phyloP scores from a whole-genome alignment of 2,329 filamentous ascomycete species.

The Aspergillus quadricinctus region DNA sequence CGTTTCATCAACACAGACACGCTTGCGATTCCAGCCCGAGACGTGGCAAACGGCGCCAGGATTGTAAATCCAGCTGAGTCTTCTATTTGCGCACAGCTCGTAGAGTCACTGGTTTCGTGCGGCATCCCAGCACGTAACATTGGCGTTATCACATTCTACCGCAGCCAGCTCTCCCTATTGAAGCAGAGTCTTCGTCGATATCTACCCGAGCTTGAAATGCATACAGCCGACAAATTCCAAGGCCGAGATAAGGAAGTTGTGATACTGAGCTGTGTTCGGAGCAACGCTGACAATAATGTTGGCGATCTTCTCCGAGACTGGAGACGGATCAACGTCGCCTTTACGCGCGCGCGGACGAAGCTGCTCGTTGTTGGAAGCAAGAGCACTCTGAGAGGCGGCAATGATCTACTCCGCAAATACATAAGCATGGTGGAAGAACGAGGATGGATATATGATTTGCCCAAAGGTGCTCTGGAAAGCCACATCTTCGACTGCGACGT shows the following conservation, averaged over 20 bases:
- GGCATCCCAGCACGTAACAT: constrained; percentile 74
- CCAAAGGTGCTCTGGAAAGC: constrained; percentile 56
- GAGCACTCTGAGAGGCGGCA: constrained; percentile 62
- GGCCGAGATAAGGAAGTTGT: constrained; percentile 93
- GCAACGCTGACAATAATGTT: constrained; percentile 76
- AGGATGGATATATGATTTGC: constrained; percentile 76
- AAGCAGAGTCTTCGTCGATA: constrained; percentile 64
- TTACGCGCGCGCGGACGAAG: constrained; percentile 90
- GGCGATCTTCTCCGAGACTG: constrained; percentile 89
- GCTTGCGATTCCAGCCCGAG: constrained; percentile 60
- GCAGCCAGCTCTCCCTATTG: constrained; percentile 80
- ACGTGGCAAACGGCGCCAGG: constrained; percentile 67
- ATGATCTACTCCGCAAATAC: constrained; percentile 74
- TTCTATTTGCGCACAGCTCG: constrained; percentile 70
- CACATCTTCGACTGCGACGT: constrained; percentile 60
- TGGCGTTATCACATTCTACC: constrained; percentile 95
- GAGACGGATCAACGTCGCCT: constrained; percentile 90
- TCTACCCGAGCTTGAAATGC: constrained; percentile 72
- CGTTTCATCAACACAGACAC: constrained; percentile 86
- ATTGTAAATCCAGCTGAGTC: constrained; percentile 88
- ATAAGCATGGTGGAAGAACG: constrained; percentile 70
- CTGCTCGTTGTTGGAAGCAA: constrained; percentile 81
- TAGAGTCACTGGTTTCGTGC: constrained; percentile 68
- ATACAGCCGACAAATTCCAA: constrained; percentile 95
- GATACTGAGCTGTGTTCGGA: constrained; percentile 80